These are phyloP conservation scores for Verticillium zaregamsianum DNA, from an alignment of 2,329 filamentous ascomycete genomes.

Conservation along the genomic window DNA sequence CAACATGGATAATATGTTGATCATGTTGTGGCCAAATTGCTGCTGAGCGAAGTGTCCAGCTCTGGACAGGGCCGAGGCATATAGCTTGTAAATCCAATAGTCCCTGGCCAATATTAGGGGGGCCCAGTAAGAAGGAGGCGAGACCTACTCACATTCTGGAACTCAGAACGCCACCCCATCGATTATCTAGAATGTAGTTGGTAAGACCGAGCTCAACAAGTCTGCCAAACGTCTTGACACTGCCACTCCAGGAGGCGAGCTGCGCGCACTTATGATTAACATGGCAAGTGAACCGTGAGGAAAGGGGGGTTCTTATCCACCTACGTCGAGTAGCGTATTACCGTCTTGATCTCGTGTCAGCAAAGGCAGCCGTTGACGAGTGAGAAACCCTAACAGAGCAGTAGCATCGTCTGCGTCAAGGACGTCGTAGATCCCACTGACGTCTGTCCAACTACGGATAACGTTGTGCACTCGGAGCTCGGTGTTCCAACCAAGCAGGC, in stretches of 20 bases:
- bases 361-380: not conserved
- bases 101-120: not conserved
- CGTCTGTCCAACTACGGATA: not conserved
- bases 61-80: not conserved
- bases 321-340: not conserved
- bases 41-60: not conserved
- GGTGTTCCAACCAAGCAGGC: not conserved
- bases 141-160: not conserved
- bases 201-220: not conserved
- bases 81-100: not conserved
- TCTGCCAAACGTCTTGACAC: not conserved
- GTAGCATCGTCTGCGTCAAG: not conserved
- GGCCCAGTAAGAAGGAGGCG: not conserved
- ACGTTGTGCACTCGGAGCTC: not conserved
- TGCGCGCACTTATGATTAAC: too few species aligned
- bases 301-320: not conserved
- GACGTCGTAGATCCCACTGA: accelerated
- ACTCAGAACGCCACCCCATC: not conserved
- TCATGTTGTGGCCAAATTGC: not conserved
- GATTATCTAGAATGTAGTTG: not conserved
- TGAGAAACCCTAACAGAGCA: not conserved
- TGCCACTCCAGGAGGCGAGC: not conserved
- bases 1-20: not conserved
- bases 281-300: too few species aligned
- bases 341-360: not conserved